These are phyloP conservation scores for Hibiscus trionum DNA, from an alignment of 345 rosid species.

Conservation along the genomic window DNA sequence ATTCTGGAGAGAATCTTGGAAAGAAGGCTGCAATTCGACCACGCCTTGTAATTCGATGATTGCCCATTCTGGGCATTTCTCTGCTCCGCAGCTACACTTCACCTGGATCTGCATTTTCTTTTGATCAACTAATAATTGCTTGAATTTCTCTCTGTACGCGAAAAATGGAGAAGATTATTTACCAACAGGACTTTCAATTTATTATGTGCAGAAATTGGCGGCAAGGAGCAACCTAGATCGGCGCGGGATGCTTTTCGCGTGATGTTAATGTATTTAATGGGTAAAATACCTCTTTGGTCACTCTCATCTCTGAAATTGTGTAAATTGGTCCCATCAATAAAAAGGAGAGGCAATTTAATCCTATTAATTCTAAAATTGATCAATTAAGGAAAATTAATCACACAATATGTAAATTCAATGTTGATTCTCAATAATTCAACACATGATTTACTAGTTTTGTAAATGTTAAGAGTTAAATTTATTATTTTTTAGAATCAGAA, in stretches of 20 bases:
- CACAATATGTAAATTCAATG: no score
- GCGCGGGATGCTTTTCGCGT: not conserved
- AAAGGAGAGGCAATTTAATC: no score
- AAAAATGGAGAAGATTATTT: not conserved
- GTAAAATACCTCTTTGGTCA: no score
- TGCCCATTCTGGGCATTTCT: conserved; percentile 78
- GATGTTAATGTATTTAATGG: not conserved
- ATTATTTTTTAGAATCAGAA: no score
- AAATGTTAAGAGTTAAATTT: no score
- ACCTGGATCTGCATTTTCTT: conserved; percentile 65
- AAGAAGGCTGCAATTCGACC: conserved; percentile 58
- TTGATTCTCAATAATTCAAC: no score
- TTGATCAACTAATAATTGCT: not conserved
- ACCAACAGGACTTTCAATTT: not conserved
- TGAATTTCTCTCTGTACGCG: not conserved
- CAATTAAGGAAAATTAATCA: no score
- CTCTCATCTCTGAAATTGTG: no score
- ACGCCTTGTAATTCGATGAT: conserved; percentile 83
- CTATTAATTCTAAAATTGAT: no score
- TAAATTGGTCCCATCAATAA: no score
- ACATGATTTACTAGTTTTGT: no score
- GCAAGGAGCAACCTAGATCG: not conserved
- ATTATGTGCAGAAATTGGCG: not conserved
- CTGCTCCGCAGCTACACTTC: conserved; percentile 69
- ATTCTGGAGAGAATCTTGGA: conserved; percentile 50